These are phyloP conservation scores for Verbascum thapsus DNA, from an alignment of 257 asterid genomes.

Conservation along the genomic window DNA sequence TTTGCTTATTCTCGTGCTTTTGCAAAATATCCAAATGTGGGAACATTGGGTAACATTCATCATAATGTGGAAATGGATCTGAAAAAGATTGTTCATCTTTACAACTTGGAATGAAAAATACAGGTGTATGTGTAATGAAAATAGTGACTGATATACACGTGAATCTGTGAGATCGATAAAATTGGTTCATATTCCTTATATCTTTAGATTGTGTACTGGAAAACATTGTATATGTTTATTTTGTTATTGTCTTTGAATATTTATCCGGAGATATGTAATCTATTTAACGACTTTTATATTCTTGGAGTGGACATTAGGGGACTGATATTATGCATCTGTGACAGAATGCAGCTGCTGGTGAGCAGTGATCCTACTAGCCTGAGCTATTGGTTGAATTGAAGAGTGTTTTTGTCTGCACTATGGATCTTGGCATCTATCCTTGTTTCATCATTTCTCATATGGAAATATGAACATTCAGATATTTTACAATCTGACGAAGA, in stretches of 20 bases:
- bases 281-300: not conserved
- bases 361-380: conserved; percentile 54
- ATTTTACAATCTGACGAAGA: conserved; percentile 35
- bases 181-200: not conserved
- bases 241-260: not conserved
- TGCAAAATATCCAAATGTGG: too few species aligned
- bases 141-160: not conserved
- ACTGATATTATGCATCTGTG: conserved; percentile 24
- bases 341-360: conserved; percentile 68
- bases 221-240: not conserved
- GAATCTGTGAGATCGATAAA: not conserved
- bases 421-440: conserved; percentile 64
- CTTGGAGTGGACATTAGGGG: conserved; percentile 18
- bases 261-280: not conserved
- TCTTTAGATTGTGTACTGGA: not conserved
- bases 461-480: conserved; percentile 66
- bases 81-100: too few species aligned
- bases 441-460: conserved; percentile 48
- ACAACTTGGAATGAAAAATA: not conserved
- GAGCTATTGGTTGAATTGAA: conserved; percentile 91
- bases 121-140: not conserved
- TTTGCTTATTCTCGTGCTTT: too few species aligned
- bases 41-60: too few species aligned
- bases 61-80: too few species aligned
- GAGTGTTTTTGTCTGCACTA: conserved; percentile 66